phyloP scores from a whole-genome alignment of 2,329 filamentous ascomycete species.

The Calonectria hongkongensis region DNA sequence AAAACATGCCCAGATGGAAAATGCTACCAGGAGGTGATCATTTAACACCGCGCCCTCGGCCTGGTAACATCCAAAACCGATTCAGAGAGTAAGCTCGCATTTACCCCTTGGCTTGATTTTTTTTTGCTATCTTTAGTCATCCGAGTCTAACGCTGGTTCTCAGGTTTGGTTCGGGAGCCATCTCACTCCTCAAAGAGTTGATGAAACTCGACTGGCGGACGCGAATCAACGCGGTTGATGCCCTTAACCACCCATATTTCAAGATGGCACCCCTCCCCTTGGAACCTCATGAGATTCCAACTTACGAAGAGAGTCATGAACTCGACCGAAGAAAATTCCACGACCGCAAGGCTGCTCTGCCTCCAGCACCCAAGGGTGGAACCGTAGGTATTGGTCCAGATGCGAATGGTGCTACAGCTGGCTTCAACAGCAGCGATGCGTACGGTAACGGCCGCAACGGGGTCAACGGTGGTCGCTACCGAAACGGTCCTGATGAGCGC shows the following conservation, averaged over 20 bases:
- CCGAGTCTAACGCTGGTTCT: slow-evolving; percentile 26
- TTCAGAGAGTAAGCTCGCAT: slow-evolving; percentile 80
- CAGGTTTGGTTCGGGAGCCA: slow-evolving; percentile 80
- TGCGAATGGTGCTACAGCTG: slow-evolving; percentile 66
- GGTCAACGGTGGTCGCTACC: slow-evolving; percentile 67
- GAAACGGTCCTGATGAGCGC: slow-evolving; percentile 65
- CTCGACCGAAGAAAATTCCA: slow-evolving; percentile 95
- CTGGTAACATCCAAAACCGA: slow-evolving; percentile 80
- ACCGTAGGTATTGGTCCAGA: slow-evolving; percentile 86
- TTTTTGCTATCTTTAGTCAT: not conserved
- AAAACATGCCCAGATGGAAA: slow-evolving; percentile 95
- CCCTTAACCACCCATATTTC: slow-evolving; percentile 94
- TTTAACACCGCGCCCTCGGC: slow-evolving; percentile 76
- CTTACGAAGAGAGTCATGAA: slow-evolving; percentile 96
- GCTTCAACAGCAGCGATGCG: slow-evolving; percentile 71
- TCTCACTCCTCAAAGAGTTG: slow-evolving; percentile 88
- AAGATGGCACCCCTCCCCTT: slow-evolving; percentile 85
- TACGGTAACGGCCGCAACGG: slow-evolving; percentile 69
- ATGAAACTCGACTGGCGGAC: slow-evolving; percentile 91
- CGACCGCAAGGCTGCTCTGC: slow-evolving; percentile 87
- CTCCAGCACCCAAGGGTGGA: slow-evolving; percentile 93
- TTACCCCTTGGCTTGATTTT: not conserved
- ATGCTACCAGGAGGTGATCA: slow-evolving; percentile 87
- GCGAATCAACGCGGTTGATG: slow-evolving; percentile 94
- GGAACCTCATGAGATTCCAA: slow-evolving; percentile 89